Evolutionary conservation across 1,139 yeast genomes (phyloP).

Genomic region (Zygosaccharomyces pseudobailii): DNA sequence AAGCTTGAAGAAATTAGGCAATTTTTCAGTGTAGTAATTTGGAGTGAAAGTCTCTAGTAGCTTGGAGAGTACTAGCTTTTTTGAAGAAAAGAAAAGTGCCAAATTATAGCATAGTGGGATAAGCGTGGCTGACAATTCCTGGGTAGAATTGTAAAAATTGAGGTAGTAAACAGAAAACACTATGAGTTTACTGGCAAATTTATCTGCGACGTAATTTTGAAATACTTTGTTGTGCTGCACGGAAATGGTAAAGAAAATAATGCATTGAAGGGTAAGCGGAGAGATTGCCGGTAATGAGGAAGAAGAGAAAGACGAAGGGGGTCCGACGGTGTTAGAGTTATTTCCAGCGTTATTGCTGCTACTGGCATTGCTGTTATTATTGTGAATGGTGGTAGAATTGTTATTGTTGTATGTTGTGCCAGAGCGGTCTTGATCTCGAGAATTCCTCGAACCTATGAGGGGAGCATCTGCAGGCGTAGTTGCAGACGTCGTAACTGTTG

Average conservation of each 20-base stretch:
- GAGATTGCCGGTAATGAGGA: slow-evolving; percentile 38
- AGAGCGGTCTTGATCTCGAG: not conserved
- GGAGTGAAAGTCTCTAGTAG: slow-evolving; percentile 43
- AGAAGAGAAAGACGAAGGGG: not conserved
- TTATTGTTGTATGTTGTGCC: slow-evolving; percentile 2
- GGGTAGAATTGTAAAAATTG: slow-evolving; percentile 43
- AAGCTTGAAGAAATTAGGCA: slow-evolving; percentile 47
- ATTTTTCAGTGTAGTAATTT: slow-evolving; percentile 38
- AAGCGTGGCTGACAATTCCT: slow-evolving; percentile 41
- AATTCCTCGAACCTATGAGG: not conserved
- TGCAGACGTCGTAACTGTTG: slow-evolving; percentile 4
- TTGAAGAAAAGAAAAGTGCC: slow-evolving; percentile 56
- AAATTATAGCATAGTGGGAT: slow-evolving; percentile 59
- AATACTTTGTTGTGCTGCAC: slow-evolving; percentile 63
- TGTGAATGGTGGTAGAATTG: slow-evolving; percentile 15
- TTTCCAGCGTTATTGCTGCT: slow-evolving; percentile 3
- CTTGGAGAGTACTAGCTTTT: slow-evolving; percentile 38
- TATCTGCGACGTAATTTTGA: slow-evolving; percentile 44
- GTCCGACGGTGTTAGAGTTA: not conserved
- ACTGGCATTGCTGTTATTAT: slow-evolving; percentile 4
- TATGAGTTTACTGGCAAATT: slow-evolving; percentile 51
- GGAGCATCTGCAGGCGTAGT: not conserved
- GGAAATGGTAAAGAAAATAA: slow-evolving; percentile 70
- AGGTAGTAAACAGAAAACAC: slow-evolving; percentile 55
- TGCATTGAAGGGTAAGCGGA: slow-evolving; percentile 50